Evolutionary conservation across 179 eudicot genomes (phyloP), one percentile per base, ranked within the genome.

Genomic region (Beta macrorhiza): DNA sequence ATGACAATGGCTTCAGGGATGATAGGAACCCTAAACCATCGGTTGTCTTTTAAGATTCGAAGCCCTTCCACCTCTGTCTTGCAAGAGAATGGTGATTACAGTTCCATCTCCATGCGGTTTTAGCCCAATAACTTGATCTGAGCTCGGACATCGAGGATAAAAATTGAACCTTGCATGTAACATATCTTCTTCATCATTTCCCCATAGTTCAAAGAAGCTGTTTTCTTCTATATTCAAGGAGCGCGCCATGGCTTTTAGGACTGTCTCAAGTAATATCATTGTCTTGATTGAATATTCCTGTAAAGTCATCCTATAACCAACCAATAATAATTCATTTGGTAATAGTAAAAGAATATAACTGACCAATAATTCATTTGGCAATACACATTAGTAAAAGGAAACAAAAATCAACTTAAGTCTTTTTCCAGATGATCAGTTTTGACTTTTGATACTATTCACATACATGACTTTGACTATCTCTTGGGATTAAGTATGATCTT

Each of bases 11-110:
- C 89, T 61, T 88, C 71, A 20, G 89, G 90, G 67, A 87, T 13
- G 4, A 83, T 81, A 10, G 91, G 92, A 58, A 89, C 91, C 69
- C 83, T 37, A 70, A 74, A 87, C 93, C 93, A 91, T 19, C 85
- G 79, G 32, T 63, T 82, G 77, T 89, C 91, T 81, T 83, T 88
- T 56, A 82, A 57, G 49, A 85, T 19, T 83, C 84, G 89, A 70
- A 91, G 91, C 58, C 91, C 93, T 84, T 89, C 91, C 0, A 90
- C 89, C 57, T 86, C 81, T 55, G 78, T 90, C 93, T 78, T 87
- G 93, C 79, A 91, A 80, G 8, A 91, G 86, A 80, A 84, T 76
- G 14, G 93, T 89, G 22, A 89, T 70, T 1, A 74, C 81, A 1
- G 89, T 68, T 70, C 70, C 92, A 84, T 91, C 93, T 5, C 85